Evolutionary conservation across 192 early-diverging fungal genomes (phyloP).

Genomic region (Chytriomyces confervae): DNA sequence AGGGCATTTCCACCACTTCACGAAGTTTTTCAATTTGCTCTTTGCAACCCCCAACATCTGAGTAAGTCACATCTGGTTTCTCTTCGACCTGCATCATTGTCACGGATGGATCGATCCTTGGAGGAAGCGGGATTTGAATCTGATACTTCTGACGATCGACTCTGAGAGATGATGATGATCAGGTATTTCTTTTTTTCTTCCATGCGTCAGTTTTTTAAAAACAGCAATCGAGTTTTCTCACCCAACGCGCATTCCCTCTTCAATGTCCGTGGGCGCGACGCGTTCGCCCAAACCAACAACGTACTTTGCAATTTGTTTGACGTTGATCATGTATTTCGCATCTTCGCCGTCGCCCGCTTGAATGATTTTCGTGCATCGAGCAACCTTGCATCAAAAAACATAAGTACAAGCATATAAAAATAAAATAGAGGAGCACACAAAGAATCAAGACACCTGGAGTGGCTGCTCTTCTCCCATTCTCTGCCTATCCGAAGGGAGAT

Average conservation of each 20-base stretch:
- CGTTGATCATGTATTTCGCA: conserved; percentile 97
- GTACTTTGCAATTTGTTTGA: conserved; percentile 99
- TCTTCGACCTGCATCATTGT: conserved; percentile 99
- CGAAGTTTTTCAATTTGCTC: conserved; percentile 99
- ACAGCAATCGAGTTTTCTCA: conserved; percentile 38
- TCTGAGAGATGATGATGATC: conserved; percentile 63
- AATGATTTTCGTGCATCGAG: conserved; percentile 99
- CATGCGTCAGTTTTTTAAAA: not conserved
- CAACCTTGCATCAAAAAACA: conserved; percentile 64
- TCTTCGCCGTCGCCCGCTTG: conserved; percentile 86
- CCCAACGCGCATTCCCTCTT: conserved; percentile 99
- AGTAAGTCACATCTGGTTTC: conserved; percentile 99
- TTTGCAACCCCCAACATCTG: conserved; percentile 98
- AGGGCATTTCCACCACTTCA: conserved; percentile 97
- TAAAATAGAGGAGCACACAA: not conserved
- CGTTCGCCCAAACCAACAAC: conserved; percentile 96
- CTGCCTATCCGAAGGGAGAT: conserved; percentile 98
- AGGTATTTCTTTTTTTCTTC: not conserved
- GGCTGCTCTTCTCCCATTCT: conserved; percentile 95
- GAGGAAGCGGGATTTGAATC: conserved; percentile 98
- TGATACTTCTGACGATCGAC: conserved; percentile 99
- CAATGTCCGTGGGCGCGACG: conserved; percentile 98
- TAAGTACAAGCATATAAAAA: not conserved
- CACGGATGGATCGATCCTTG: conserved; percentile 95
- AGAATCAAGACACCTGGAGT: conserved; percentile 65